phyloP scores from a whole-genome alignment of 306 rosid genomes.

The Ormosia semicastrata region DNA sequence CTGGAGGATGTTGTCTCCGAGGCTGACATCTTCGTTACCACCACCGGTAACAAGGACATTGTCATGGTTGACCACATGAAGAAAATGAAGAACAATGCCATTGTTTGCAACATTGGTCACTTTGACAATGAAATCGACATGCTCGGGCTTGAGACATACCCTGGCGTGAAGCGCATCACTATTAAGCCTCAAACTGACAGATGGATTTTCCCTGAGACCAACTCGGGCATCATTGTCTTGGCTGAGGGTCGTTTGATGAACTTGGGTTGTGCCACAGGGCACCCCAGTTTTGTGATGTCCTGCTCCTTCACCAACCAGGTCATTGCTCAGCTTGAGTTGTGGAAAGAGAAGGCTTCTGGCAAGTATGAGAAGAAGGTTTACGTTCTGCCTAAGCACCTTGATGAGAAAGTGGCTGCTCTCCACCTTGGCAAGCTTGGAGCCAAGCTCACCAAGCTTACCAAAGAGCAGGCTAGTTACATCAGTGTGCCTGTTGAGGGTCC shows the following conservation, averaged over 20 bases:
- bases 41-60: conserved; percentile 99
- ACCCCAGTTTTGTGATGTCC: conserved; percentile 99
- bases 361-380: conserved; percentile 93
- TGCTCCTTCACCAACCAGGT: conserved; percentile 98
- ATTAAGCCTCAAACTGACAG: conserved; percentile 97
- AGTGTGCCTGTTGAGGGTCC: conserved; percentile 92
- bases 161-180: conserved; percentile 80
- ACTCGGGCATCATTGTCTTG: conserved; percentile 63
- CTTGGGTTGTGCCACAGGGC: conserved; percentile 99
- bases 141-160: conserved; percentile 74
- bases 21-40: conserved; percentile 89
- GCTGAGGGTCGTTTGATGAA: conserved; percentile 98
- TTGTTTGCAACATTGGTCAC: conserved; percentile 96
- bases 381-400: conserved; percentile 90
- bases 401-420: conserved; percentile 97
- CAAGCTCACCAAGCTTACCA: conserved; percentile 75
- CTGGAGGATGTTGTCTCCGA: conserved; percentile 55
- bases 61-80: conserved; percentile 79
- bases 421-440: conserved; percentile 96
- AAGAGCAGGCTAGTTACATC: conserved; percentile 91
- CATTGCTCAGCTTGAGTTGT: conserved; percentile 92
- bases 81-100: conserved; percentile 98
- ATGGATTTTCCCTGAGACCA: conserved; percentile 93
- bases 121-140: conserved; percentile 96
- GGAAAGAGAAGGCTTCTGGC: conserved; percentile 78